phyloP scores from a whole-genome alignment of 306 rosid species.

The Citrullus amarus region DNA sequence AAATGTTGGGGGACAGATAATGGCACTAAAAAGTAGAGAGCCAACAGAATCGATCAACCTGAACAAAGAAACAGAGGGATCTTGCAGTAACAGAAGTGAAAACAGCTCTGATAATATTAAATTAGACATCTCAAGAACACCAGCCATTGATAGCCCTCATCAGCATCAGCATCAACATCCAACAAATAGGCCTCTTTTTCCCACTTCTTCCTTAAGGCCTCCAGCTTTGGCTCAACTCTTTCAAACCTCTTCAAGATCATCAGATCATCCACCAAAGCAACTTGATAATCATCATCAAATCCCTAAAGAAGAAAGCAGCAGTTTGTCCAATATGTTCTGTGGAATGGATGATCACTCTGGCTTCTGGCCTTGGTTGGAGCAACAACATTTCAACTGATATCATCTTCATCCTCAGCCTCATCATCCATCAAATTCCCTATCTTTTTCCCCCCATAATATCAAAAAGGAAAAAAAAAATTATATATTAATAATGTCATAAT shows the following conservation, averaged over 20 bases:
- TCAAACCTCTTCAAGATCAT: slow-evolving; percentile 63
- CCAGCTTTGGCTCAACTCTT: slow-evolving; percentile 49
- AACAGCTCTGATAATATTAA: slow-evolving; percentile 89
- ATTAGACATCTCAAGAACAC: slow-evolving; percentile 79
- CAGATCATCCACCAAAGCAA: slow-evolving; percentile 44
- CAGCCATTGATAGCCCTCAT: slow-evolving; percentile 69
- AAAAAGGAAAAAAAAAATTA: too few species aligned
- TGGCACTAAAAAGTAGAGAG: slow-evolving; percentile 84
- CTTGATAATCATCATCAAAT: slow-evolving; percentile 22
- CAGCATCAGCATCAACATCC: slow-evolving; percentile 23
- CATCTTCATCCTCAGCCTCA: neutral
- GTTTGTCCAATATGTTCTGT: slow-evolving; percentile 62
- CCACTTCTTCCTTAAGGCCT: slow-evolving; percentile 47
- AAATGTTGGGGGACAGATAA: slow-evolving; percentile 34
- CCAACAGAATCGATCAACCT: slow-evolving; percentile 93
- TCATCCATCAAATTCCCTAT: neutral
- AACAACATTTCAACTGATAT: slow-evolving; percentile 68
- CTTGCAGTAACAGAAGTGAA: slow-evolving; percentile 93
- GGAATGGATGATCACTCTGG: slow-evolving; percentile 88
- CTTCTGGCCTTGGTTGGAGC: slow-evolving; percentile 98
- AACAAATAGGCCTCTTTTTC: slow-evolving; percentile 43
- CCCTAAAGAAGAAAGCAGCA: slow-evolving; percentile 67
- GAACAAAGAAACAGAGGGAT: slow-evolving; percentile 97
- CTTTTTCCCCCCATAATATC: neutral
- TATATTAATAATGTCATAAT: slow-evolving; percentile 1